Evolutionary conservation across 805 yeast genomes (phyloP).

Genomic region (Nematodospora valgi): DNA sequence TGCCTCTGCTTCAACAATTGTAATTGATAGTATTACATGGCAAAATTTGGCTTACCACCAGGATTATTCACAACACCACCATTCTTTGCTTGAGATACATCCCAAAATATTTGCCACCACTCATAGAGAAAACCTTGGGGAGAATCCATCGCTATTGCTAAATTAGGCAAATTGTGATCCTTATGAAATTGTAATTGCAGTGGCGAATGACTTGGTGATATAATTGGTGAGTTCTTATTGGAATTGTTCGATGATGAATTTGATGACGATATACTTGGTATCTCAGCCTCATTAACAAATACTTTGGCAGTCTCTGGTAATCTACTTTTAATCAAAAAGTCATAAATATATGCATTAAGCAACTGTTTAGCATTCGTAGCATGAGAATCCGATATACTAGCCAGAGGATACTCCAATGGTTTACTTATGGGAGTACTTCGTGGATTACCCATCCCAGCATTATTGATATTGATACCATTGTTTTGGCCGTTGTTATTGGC

Average conservation of each 20-base stretch:
- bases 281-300: slow-evolving; percentile 74
- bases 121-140: slow-evolving; percentile 86
- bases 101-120: slow-evolving; percentile 98
- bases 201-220: slow-evolving; percentile 23
- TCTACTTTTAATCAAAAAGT: slow-evolving; percentile 73
- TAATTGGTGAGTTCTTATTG: slow-evolving; percentile 11
- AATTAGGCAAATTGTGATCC: slow-evolving; percentile 45
- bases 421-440: slow-evolving; percentile 1
- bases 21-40: slow-evolving; percentile 55
- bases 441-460: background rate
- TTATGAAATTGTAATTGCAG: slow-evolving; percentile 26
- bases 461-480: slow-evolving; percentile 4
- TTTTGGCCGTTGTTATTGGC: background rate
- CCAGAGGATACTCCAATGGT: slow-evolving; percentile 2
- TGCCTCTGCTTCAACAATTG: slow-evolving; percentile 58
- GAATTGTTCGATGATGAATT: slow-evolving; percentile 15
- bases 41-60: slow-evolving; percentile 4
- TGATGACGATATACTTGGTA: slow-evolving; percentile 33
- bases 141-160: slow-evolving; percentile 65
- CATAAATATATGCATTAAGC: slow-evolving; percentile 82
- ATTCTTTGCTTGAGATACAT: slow-evolving; percentile 78
- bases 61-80: slow-evolving; percentile 10
- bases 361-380: slow-evolving; percentile 51
- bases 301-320: slow-evolving; percentile 68
- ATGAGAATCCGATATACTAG: slow-evolving; percentile 35